Conservation (phyloP, 192 early-diverging fungal species). For the Backusella mclennaniae region DNA sequence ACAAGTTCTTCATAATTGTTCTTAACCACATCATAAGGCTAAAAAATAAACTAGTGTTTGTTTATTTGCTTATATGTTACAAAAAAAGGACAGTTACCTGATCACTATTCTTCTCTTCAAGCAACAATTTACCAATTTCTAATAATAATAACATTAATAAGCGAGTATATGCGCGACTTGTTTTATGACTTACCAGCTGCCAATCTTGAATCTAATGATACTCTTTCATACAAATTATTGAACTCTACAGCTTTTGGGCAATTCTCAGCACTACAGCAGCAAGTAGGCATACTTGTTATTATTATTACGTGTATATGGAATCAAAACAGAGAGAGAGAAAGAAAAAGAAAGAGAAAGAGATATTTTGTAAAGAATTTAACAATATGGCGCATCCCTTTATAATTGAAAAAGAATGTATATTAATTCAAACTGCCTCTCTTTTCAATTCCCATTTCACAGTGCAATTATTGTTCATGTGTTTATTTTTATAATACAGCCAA, state of each 20-base stretch:
- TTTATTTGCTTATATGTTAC: neutral
- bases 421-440: neutral
- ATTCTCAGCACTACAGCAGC: neutral
- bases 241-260: neutral
- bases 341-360: neutral
- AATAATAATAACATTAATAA: neutral
- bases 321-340: neutral
- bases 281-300: neutral
- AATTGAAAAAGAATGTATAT: slow-evolving; percentile 6
- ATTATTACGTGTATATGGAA: neutral
- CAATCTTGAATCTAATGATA: slow-evolving; percentile 1
- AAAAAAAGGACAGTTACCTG: neutral
- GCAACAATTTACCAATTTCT: slow-evolving; percentile 6
- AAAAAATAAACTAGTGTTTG: neutral
- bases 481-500: no score
- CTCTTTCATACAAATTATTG: neutral
- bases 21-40: neutral
- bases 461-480: neutral
- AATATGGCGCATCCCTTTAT: neutral
- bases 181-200: slow-evolving; percentile 13
- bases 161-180: neutral
- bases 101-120: neutral
- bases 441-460: neutral
- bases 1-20: slow-evolving; percentile 9
- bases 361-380: slow-evolving; percentile 5